Evolutionary conservation across 2,329 filamentous ascomycete genomes (phyloP).

Genomic region (Botrytis medusae): DNA sequence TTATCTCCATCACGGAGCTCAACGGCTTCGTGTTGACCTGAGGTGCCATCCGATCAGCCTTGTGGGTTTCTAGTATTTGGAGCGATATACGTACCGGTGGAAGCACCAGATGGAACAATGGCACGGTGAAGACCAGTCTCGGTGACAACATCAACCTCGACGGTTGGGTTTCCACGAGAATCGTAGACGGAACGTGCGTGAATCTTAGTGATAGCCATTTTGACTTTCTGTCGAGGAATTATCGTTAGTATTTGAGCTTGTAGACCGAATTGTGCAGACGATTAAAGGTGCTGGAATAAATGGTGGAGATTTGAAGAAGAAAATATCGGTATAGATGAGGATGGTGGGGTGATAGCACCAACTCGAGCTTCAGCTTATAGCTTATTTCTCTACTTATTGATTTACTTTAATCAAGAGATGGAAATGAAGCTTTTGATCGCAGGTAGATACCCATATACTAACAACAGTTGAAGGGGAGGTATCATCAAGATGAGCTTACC

Average conservation of each 20-base stretch:
- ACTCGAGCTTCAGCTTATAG: conserved; percentile 24
- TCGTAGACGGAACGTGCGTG: conserved; percentile 96
- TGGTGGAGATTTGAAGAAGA: conserved; percentile 26
- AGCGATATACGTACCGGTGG: conserved; percentile 67
- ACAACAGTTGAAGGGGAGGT: neutral
- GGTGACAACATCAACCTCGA: conserved; percentile 96
- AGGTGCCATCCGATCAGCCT: conserved; percentile 30
- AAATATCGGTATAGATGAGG: conserved; percentile 23
- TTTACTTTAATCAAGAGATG: conserved; percentile 11
- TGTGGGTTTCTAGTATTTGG: conserved; percentile 26
- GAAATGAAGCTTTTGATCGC: neutral
- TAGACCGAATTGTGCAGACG: neutral
- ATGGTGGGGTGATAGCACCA: conserved; percentile 32
- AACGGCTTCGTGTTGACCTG: conserved; percentile 85
- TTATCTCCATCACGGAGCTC: conserved; percentile 91
- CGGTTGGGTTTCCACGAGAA: conserved; percentile 97
- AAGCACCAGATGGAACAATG: conserved; percentile 95
- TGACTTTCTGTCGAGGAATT: conserved; percentile 44
- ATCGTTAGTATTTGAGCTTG: conserved; percentile 17
- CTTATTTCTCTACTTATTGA: neutral
- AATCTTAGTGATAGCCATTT: conserved; percentile 87
- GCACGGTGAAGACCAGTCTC: conserved; percentile 96
- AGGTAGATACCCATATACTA: neutral
- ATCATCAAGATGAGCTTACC: neutral
- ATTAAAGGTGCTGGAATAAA: neutral